Percentiles rank a stretch among this genome's conserved stretches.
phyloP scores from a whole-genome alignment of 768 basidiomycete species.

The Sistotremastrum suecicum region DNA sequence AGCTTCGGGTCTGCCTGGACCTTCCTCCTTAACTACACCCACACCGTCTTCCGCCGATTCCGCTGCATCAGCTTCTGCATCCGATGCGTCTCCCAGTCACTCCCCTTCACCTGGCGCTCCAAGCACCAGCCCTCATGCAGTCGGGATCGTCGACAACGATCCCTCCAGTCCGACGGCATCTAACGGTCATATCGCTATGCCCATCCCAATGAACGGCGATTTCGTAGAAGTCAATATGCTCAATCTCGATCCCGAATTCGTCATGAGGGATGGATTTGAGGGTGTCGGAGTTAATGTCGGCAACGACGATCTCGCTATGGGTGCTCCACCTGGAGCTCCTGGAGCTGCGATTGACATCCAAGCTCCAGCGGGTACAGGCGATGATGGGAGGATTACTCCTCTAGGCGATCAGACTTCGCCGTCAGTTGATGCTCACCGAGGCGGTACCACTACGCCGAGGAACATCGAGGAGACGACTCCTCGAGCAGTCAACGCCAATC shows the following conservation, averaged over 20 bases:
- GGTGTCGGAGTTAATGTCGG: neutral
- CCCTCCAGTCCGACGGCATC: too few relatives aligned
- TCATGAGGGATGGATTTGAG: slow-evolving; percentile 35
- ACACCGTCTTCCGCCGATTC: too few relatives aligned
- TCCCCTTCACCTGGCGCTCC: too few relatives aligned
- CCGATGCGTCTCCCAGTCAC: too few relatives aligned
- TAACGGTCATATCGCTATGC: slow-evolving; percentile 30
- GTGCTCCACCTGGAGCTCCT: slow-evolving; percentile 83
- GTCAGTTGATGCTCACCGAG: too few relatives aligned
- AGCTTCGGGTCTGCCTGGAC: too few relatives aligned
- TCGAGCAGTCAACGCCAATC: slow-evolving; percentile 2
- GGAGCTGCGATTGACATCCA: slow-evolving; percentile 38
- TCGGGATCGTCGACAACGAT: neutral
- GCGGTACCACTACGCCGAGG: slow-evolving; percentile 7
- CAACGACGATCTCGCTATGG: slow-evolving; percentile 82
- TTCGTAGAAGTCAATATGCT: slow-evolving; percentile 31
- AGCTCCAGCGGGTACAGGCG: slow-evolving; percentile 6
- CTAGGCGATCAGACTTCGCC: neutral
- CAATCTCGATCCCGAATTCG: slow-evolving; percentile 50
- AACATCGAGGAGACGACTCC: slow-evolving; percentile 6
- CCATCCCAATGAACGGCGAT: slow-evolving; percentile 13
- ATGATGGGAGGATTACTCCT: slow-evolving; percentile 14
- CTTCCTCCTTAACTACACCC: too few relatives aligned
- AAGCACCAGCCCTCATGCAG: neutral
- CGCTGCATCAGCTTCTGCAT: too few relatives aligned